Conservation (phyloP, 202 grass and related monocot species). For the Elaeis oleifera region DNA sequence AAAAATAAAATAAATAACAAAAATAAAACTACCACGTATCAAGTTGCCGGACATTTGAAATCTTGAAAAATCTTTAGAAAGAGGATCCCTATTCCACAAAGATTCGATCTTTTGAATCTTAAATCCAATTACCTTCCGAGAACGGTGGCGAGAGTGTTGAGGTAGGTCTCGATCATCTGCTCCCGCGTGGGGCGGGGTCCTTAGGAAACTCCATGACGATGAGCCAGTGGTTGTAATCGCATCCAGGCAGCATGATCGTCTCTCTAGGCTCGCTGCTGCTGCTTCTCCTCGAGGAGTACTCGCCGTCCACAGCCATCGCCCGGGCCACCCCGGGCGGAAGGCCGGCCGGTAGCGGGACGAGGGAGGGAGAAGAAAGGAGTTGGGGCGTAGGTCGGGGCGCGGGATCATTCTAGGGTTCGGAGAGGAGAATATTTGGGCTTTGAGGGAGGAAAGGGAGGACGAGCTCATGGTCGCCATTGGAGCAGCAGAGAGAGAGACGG, state of each 20-base stretch:
- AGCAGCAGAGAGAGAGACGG: background rate
- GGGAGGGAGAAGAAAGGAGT: conserved; percentile 6
- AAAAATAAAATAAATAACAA: no score
- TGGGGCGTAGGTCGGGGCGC: background rate
- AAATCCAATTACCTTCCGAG: conserved; percentile 53
- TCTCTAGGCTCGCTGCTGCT: conserved; percentile 52
- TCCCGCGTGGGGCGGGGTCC: conserved; percentile 80
- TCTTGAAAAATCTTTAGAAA: no score
- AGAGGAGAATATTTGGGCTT: conserved; percentile 1
- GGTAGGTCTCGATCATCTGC: conserved; percentile 99
- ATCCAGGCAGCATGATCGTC: conserved; percentile 85
- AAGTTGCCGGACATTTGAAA: no score
- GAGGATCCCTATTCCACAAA: no score
- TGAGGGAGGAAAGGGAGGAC: background rate
- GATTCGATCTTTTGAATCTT: no score
- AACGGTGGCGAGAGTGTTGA: conserved; percentile 76
- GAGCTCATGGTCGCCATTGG: conserved; percentile 17
- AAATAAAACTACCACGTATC: no score
- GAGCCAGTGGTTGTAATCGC: conserved; percentile 98
- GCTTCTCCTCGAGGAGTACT: conserved; percentile 17
- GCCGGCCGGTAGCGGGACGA: conserved; percentile 4
- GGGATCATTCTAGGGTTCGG: conserved; percentile 12
- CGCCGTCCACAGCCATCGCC: conserved; percentile 5
- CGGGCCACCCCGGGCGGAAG: background rate
- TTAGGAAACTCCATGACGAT: conserved; percentile 99